phyloP scores from a whole-genome alignment of 768 basidiomycete species.

The Pleurotus sapidus region DNA sequence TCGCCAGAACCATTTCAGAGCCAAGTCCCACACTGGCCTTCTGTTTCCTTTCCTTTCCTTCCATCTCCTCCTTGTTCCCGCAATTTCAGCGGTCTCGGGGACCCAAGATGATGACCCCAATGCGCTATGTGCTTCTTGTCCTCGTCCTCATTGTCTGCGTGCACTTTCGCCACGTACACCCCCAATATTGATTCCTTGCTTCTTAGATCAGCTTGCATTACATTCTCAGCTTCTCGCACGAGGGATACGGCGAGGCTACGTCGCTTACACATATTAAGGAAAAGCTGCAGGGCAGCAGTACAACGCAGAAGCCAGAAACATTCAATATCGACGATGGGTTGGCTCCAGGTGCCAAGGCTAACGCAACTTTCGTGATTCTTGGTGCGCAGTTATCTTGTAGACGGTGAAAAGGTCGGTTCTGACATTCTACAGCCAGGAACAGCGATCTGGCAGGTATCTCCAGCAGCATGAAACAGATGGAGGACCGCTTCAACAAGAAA shows the following conservation, averaged over 20 bases:
- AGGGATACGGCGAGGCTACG: slow-evolving; percentile 59
- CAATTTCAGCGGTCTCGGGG: not conserved
- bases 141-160: slow-evolving; percentile 42
- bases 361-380: slow-evolving; percentile 82
- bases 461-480: slow-evolving; percentile 71
- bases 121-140: slow-evolving; percentile 52
- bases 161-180: not conserved
- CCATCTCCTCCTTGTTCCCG: not conserved
- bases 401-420: no score
- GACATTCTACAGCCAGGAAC: slow-evolving; percentile 45
- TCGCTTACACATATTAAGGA: slow-evolving; percentile 44
- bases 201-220: slow-evolving; percentile 55
- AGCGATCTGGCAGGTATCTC: slow-evolving; percentile 57
- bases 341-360: slow-evolving; percentile 60
- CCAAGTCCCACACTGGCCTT: slow-evolving; percentile 1
- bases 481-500: slow-evolving; percentile 89
- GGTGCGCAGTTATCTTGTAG: slow-evolving; percentile 25
- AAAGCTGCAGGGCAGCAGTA: slow-evolving; percentile 24
- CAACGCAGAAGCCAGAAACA: slow-evolving; percentile 45
- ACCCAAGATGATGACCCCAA: slow-evolving; percentile 50
- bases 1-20: not conserved
- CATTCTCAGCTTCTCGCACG: slow-evolving; percentile 63
- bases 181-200: not conserved
- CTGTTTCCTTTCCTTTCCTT: slow-evolving; percentile 3
- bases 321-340: slow-evolving; percentile 34